These are phyloP conservation scores for Geosmithia putterillii DNA, from an alignment of 2,329 filamentous ascomycete species.

Conservation along the genomic window DNA sequence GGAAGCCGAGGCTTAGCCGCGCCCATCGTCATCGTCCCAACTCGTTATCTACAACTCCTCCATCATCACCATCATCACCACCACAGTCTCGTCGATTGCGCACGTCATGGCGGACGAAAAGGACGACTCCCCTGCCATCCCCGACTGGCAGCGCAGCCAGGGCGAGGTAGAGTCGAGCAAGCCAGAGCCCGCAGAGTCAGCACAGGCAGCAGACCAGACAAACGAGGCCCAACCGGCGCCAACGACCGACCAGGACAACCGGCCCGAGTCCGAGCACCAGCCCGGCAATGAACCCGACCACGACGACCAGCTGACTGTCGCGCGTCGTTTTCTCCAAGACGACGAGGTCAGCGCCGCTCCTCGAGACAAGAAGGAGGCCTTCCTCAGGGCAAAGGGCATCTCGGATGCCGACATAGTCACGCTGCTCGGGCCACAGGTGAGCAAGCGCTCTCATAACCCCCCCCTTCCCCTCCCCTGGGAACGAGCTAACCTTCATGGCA, in stretches of 20 bases:
- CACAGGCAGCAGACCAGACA: no score
- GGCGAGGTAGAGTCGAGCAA: no score
- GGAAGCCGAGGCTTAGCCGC: background rate
- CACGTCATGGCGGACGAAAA: background rate
- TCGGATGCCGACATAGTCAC: slow-evolving; percentile 52
- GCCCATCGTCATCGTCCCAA: background rate
- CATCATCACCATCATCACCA: background rate
- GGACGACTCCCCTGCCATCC: slow-evolving; percentile 1
- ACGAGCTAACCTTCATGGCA: slow-evolving; percentile 1
- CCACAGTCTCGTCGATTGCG: background rate
- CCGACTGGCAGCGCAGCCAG: slow-evolving; percentile 4
- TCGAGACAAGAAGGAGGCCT: slow-evolving; percentile 60
- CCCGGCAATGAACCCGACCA: background rate
- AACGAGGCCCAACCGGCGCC: no score
- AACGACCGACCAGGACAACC: background rate
- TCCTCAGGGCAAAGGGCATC: slow-evolving; percentile 69
- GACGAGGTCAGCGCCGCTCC: slow-evolving; percentile 57
- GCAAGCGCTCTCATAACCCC: background rate
- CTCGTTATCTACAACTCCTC: background rate
- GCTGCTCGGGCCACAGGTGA: slow-evolving; percentile 34
- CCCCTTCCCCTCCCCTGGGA: background rate
- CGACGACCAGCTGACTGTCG: slow-evolving; percentile 41
- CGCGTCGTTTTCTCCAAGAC: slow-evolving; percentile 64
- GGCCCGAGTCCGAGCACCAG: background rate
- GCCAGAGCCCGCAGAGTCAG: no score